These are phyloP conservation scores for Pseudogymnoascus sp. DNA, from an alignment of 2,329 filamentous ascomycete species.

Conservation along the genomic window DNA sequence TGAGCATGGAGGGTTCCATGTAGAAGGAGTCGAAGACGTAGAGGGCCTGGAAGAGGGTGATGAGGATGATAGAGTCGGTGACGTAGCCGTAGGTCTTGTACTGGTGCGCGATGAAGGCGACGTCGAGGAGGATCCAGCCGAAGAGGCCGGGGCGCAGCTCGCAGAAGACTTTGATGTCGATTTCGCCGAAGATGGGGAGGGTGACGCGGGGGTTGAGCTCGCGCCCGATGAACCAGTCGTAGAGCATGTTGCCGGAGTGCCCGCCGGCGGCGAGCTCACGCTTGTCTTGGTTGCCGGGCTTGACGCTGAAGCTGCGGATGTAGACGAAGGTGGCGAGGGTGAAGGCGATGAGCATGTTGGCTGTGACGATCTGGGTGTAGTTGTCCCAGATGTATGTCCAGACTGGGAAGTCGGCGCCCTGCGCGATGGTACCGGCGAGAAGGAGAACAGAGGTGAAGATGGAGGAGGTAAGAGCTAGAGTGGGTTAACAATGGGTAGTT, in stretches of 20 bases:
- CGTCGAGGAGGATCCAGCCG: conserved; percentile 79
- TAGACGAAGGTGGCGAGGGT: conserved; percentile 72
- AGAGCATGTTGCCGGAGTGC: conserved; percentile 74
- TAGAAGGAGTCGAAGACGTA: conserved; percentile 81
- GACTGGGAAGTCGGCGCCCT: conserved; percentile 75
- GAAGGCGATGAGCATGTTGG: conserved; percentile 72
- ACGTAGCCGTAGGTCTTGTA: conserved; percentile 77
- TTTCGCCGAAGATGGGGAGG: conserved; percentile 70
- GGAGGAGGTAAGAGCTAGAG: conserved; percentile 65
- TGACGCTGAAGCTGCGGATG: conserved; percentile 71
- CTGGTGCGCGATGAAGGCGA: conserved; percentile 78
- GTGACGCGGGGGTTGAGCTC: conserved; percentile 85
- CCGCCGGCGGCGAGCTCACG: conserved; percentile 79
- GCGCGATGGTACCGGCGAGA: conserved; percentile 64
- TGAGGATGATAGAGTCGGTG: conserved; percentile 77
- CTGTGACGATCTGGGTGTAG: conserved; percentile 76
- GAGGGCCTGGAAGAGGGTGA: conserved; percentile 67
- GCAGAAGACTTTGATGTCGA: conserved; percentile 85
- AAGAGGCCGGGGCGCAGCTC: conserved; percentile 89
- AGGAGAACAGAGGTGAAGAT: conserved; percentile 64
- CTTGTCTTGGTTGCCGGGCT: conserved; percentile 60
- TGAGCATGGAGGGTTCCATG: conserved; percentile 83
- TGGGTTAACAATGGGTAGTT: conserved; percentile 16
- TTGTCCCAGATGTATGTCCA: conserved; percentile 94
- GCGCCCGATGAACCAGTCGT: conserved; percentile 95